Evolutionary conservation across 768 basidiomycete genomes (phyloP).

Genomic region (Boletus vinaceobasis): DNA sequence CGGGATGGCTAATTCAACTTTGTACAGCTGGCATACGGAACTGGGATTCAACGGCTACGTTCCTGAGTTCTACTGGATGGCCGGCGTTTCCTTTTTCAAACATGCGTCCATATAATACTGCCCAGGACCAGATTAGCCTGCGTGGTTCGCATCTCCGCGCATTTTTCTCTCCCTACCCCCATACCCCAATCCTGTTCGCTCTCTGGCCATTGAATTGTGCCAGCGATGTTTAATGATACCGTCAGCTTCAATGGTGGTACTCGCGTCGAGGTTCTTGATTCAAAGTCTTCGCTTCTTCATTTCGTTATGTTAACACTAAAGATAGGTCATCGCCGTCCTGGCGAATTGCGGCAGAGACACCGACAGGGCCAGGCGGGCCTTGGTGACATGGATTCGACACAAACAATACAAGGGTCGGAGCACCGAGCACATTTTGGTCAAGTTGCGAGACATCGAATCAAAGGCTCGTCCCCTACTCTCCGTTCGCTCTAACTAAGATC

Average conservation of each 20-base stretch:
- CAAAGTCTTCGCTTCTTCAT: background rate
- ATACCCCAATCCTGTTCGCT: background rate
- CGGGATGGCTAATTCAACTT: background rate
- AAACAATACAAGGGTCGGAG: constrained; percentile 29
- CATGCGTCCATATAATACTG: constrained; percentile 11
- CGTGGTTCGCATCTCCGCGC: constrained; percentile 1
- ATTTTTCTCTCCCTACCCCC: background rate
- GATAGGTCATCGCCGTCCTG: constrained; percentile 31
- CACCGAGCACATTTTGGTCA: constrained; percentile 30
- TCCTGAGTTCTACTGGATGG: constrained; percentile 13
- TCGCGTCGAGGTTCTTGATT: constrained; percentile 25
- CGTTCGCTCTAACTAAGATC: background rate
- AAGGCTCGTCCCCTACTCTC: constrained; percentile 21
- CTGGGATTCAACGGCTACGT: constrained; percentile 1
- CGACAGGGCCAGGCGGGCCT: constrained; percentile 23
- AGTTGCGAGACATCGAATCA: constrained; percentile 26
- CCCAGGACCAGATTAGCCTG: background rate
- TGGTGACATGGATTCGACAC: constrained; percentile 29
- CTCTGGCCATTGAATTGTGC: background rate
- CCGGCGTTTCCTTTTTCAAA: constrained; percentile 8
- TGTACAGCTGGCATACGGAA: constrained; percentile 2
- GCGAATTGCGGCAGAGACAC: constrained; percentile 33
- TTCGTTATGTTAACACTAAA: background rate
- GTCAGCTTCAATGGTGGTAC: constrained; percentile 29
- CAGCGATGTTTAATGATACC: constrained; percentile 22